These are phyloP conservation scores for Acanthamoeba lenticulata DNA, from an alignment of 208 protist genomes.

Conservation along the genomic window DNA sequence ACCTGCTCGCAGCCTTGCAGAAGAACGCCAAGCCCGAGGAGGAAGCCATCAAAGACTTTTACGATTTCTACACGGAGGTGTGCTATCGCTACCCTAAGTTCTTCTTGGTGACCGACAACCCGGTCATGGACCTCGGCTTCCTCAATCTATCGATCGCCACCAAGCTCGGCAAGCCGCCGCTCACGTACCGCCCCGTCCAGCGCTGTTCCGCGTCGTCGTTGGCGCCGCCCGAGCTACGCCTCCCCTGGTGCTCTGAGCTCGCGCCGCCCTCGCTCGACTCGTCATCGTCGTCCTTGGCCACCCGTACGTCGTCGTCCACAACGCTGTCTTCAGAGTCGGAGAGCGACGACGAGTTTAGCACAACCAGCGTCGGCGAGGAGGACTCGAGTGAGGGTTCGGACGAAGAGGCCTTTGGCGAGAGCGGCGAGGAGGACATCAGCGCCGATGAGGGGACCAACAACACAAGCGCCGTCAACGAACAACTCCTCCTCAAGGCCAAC, in stretches of 20 bases:
- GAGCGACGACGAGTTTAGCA: not conserved
- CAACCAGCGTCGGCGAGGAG: not conserved
- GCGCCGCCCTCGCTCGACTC: not conserved
- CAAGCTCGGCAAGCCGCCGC: not conserved
- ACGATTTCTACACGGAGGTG: constrained; percentile 24
- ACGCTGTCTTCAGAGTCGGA: not conserved
- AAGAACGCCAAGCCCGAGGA: not conserved
- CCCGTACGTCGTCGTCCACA: too few species aligned
- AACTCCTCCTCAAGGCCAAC: not conserved
- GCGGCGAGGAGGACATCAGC: not conserved
- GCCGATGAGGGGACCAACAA: not conserved
- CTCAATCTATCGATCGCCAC: not conserved
- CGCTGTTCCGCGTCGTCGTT: too few species aligned
- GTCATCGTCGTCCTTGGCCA: not conserved
- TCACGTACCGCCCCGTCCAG: not conserved
- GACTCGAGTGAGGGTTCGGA: not conserved
- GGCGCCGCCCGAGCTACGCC: not conserved
- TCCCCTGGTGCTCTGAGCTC: not conserved
- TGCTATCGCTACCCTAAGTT: not conserved
- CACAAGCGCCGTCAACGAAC: not conserved
- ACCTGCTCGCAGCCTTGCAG: not conserved
- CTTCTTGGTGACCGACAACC: not conserved
- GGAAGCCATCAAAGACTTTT: constrained; percentile 27
- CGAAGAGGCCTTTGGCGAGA: not conserved
- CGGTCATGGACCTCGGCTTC: not conserved